Base-by-base conservation (phyloP, 192 early-diverging fungal species). In the Backusella australiensis region DNA sequence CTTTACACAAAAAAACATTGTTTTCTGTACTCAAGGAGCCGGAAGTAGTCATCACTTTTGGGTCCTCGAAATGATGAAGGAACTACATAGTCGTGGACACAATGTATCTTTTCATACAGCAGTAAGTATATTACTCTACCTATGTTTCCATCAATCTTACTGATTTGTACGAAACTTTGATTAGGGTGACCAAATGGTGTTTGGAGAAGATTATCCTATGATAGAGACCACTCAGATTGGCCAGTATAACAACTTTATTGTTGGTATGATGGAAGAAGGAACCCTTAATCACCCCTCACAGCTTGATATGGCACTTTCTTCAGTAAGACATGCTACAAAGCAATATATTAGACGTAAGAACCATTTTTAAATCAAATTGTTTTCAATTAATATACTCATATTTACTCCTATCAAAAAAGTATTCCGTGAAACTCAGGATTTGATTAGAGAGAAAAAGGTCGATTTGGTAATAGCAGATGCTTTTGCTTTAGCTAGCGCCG, bases 21-120 rank as follows among this genome's bases (percentile, higher is more conserved):
- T 38, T 4, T 69, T 69, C 36, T 35, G n/a, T 46, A 46, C 12
- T 14, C 29, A 41, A 38, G 68, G 68, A 3, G 53, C 71, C 35
- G 79, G 79, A 21, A 72, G 75, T 39, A 72, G 75, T 6, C 79
- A 80, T 44, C 59, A 34, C 11, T 74, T 70, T 23, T 80, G 79
- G 79, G 75, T 80, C 0, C 65, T 80, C 4, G 65, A 67, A 26
- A 80, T 80, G 34, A 26, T 72, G 34, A 66, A 80, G 26, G 71
- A 77, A 8, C 63, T 80, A 6, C 68, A 49, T 1, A 19, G n/a
- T 12, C 35, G 71, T 38, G 79, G 79, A 6, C 79, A 80, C 67
- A 75, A 73, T 26, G 35, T 73, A 3, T 73, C 71, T n/a, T 76
- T 76, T 44, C 6, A 66, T 6, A 41, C 74, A 15, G 53, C n/a